Conservation (phyloP, 164 flowering plant genomes). For the Hamamelis virginiana region DNA sequence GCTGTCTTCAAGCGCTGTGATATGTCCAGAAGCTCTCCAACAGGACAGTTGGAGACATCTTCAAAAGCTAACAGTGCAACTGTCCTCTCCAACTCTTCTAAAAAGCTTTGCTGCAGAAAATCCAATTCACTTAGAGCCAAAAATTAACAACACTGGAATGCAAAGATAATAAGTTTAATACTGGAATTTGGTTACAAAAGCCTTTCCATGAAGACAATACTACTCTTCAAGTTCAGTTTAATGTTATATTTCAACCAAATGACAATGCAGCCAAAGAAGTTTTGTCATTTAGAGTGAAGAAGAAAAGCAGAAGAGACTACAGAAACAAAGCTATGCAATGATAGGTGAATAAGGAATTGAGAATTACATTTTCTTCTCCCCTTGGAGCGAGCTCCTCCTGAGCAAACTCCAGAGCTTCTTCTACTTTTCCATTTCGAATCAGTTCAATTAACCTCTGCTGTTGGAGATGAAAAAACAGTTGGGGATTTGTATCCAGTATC, state of each 20-base stretch:
- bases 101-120: conserved; percentile 75
- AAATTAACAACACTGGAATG: background rate
- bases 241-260: background rate
- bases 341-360: conserved; percentile 5
- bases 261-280: background rate
- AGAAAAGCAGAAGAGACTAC: no score
- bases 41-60: conserved; percentile 83
- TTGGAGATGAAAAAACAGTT: conserved; percentile 93
- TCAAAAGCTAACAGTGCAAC: conserved; percentile 90
- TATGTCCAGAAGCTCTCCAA: conserved; percentile 84
- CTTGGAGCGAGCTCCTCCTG: conserved; percentile 99
- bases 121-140: conserved; percentile 8
- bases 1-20: conserved; percentile 94
- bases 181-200: background rate
- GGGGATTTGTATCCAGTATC: conserved; percentile 95
- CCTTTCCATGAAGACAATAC: background rate
- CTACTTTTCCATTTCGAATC: conserved; percentile 81
- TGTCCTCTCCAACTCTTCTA: conserved; percentile 95
- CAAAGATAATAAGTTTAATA: background rate
- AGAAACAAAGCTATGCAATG: conserved; percentile 1
- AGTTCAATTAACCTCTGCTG: conserved; percentile 93
- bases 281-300: no score
- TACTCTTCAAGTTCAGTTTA: background rate
- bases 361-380: conserved; percentile 90
- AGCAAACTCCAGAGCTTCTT: conserved; percentile 93